These are phyloP conservation scores for Lanzia echinophila DNA, from an alignment of 2,329 filamentous ascomycete species.

Conservation along the genomic window DNA sequence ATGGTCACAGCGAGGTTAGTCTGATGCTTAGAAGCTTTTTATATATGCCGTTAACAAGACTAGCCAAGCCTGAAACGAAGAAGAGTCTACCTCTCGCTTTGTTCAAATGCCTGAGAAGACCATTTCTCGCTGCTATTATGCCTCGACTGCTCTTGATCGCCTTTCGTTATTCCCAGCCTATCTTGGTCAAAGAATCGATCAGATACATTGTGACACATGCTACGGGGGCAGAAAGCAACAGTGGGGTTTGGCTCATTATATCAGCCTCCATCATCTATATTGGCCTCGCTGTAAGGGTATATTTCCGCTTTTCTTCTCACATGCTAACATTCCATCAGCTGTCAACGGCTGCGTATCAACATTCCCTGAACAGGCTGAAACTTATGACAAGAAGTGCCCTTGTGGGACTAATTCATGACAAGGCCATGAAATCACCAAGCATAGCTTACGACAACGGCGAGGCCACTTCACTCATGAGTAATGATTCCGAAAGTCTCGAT, in stretches of 20 bases:
- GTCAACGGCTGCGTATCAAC: slow-evolving; percentile 30
- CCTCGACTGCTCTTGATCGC: slow-evolving; percentile 34
- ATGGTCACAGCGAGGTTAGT: slow-evolving; percentile 18
- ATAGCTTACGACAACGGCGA: slow-evolving; percentile 28
- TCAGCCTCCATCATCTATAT: background rate
- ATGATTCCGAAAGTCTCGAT: slow-evolving; percentile 34
- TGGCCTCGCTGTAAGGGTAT: background rate
- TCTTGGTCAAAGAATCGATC: slow-evolving; percentile 35
- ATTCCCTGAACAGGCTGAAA: slow-evolving; percentile 29
- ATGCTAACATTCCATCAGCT: slow-evolving; percentile 23
- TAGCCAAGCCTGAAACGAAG: slow-evolving; percentile 19
- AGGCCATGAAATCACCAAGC: slow-evolving; percentile 25
- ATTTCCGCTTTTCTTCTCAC: background rate
- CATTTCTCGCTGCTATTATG: slow-evolving; percentile 30
- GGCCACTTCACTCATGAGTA: slow-evolving; percentile 36
- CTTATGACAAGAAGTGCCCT: slow-evolving; percentile 33
- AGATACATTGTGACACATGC: slow-evolving; percentile 22
- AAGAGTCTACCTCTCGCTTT: slow-evolving; percentile 30
- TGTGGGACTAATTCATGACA: slow-evolving; percentile 33
- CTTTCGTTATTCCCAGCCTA: slow-evolving; percentile 37
- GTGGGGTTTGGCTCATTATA: slow-evolving; percentile 2
- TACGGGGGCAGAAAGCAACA: background rate
- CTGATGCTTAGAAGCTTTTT: background rate
- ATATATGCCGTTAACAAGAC: background rate
- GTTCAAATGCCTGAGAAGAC: slow-evolving; percentile 25